Evolutionary conservation across 495 filamentous ascomycete species (phyloP), one percentile per base, ranked within the genome.

Genomic region (Lepraria neglecta): DNA sequence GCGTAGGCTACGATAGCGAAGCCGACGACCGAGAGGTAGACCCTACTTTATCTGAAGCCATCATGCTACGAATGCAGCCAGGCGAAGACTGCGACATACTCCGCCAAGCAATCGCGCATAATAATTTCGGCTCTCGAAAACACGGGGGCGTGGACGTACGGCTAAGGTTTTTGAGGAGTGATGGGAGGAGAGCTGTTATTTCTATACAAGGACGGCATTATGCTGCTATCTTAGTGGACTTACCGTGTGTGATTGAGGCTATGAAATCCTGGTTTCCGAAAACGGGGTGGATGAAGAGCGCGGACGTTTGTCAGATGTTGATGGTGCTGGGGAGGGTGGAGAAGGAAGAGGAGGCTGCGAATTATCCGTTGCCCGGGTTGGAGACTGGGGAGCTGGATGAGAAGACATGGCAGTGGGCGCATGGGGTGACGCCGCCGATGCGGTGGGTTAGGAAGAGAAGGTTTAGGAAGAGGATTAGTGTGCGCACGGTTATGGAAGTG

Each of bases 221-320:
- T 68, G 90, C 92, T 0, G 91, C 89, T 24, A 76, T 84, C 6
- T 74, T 97, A 55, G 87, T 97, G 6, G 92, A 97, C 63, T 76
- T 99, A 12, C 94, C 94, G 0, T 92, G 87, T 64, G 87, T 99
- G 60, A 84, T 95, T 2, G 94, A 99, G 73, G 87, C 86, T 10
- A 95, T 95, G 86, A 99, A 99, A 75, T 92, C 87, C 56, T 96
- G 94, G 87, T 94, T 97, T 68, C 87, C 86, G 70, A 89, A 87
- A 62, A 46, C 28, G 2, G 82, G 85, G 27, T 94, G 91, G 83
- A 91, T 91, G 77, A 99, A 99, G 74, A 87, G 86, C 4, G 89
- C 89, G 4, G 95, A 99, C 73, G 84, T 99, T 9, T 94, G 87
- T 62, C 95, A 99, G 77, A 96, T 99, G 89, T 78, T 97, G 3